Percentiles rank a stretch among this genome's conserved stretches.
phyloP scores from a whole-genome alignment of 495 filamentous ascomycete genomes.

The Annulohypoxylon nitens region DNA sequence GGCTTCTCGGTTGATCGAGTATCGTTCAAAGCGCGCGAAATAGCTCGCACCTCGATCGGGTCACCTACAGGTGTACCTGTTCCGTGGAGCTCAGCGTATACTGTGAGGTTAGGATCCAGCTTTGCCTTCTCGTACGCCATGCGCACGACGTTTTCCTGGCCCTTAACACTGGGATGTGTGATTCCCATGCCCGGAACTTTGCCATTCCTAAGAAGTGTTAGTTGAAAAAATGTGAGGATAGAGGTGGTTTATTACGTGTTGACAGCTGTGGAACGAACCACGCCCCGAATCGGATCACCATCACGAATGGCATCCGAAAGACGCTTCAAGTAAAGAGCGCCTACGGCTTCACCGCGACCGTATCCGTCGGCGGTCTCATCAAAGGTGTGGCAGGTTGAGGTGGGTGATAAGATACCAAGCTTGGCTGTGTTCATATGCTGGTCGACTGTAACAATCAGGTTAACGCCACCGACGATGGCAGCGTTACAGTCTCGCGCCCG shows the following conservation, averaged over 20 bases:
- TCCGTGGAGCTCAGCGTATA: conserved; percentile 61
- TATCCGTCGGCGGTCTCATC: conserved; percentile 73
- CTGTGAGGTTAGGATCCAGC: conserved; percentile 58
- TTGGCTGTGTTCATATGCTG: conserved; percentile 57
- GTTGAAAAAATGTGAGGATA: no score
- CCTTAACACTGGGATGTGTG: conserved; percentile 66
- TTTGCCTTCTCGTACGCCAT: conserved; percentile 22
- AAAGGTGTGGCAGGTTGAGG: conserved; percentile 60
- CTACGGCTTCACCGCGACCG: conserved; percentile 70
- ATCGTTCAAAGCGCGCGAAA: conserved; percentile 50
- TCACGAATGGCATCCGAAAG: conserved; percentile 67
- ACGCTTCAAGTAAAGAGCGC: conserved; percentile 68
- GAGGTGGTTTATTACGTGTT: background rate
- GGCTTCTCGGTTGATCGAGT: conserved; percentile 25
- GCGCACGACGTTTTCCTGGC: conserved; percentile 67
- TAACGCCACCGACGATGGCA: conserved; percentile 56
- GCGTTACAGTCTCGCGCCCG: conserved; percentile 52
- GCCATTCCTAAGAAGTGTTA: background rate
- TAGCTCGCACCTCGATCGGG: conserved; percentile 65
- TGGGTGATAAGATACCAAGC: conserved; percentile 60
- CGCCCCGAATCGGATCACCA: conserved; percentile 68
- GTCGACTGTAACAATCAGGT: conserved; percentile 55
- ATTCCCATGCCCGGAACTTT: conserved; percentile 55
- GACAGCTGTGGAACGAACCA: conserved; percentile 68
- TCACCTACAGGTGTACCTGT: conserved; percentile 70